A percentile compares a stretch with the other conserved stretches of the same genome.
These are phyloP conservation scores for Colletotrichum salicis DNA, from an alignment of 2,329 filamentous ascomycete genomes.

Conservation along the genomic window DNA sequence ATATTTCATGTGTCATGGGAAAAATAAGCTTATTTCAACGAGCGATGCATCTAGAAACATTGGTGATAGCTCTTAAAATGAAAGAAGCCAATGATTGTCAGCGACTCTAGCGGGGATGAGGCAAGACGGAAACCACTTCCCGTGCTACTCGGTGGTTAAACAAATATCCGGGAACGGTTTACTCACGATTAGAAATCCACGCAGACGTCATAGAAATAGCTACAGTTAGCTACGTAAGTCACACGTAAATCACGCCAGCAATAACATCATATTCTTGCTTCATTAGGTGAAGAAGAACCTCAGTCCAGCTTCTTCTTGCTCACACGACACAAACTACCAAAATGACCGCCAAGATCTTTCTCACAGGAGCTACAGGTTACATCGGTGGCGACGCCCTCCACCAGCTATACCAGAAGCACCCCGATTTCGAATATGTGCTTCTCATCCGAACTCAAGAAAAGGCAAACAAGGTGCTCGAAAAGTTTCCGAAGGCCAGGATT, in stretches of 20 bases:
- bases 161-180: not conserved
- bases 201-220: not conserved
- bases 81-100: not conserved
- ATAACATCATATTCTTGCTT: not conserved
- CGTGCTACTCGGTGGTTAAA: not conserved
- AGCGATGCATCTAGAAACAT: not conserved
- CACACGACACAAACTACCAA: not conserved
- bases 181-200: not conserved
- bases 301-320: not conserved
- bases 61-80: not conserved
- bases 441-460: conserved; percentile 36
- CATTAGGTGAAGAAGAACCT: not conserved
- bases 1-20: not conserved
- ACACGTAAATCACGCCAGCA: not conserved
- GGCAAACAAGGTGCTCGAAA: conserved; percentile 30
- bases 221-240: not conserved
- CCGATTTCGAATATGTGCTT: conserved; percentile 34
- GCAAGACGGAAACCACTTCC: not conserved
- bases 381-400: conserved; percentile 38
- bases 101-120: not conserved
- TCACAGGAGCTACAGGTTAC: conserved; percentile 38
- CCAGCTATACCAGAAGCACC: conserved; percentile 26
- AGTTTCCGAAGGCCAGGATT: conserved; percentile 40
- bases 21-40: not conserved
- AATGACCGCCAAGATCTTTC: conserved; percentile 25